Base-by-base conservation (phyloP, 768 basidiomycete genomes). In the Asterophora parasitica region DNA sequence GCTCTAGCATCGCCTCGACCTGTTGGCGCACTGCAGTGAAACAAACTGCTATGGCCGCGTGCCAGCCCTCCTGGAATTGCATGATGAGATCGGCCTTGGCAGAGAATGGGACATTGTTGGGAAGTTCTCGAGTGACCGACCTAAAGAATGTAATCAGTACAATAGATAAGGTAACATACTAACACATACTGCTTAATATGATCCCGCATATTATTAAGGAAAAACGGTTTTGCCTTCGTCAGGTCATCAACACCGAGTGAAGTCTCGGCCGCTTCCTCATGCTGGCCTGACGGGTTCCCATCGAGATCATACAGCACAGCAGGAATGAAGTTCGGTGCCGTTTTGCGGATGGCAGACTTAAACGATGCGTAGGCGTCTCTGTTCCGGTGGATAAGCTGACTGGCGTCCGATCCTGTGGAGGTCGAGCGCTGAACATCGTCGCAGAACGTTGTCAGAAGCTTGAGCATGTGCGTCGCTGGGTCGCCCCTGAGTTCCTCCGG, bases 251-350 rank as follows among this genome's bases (percentile, higher is more conserved):
- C 37, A 19, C 43, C 12, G n/a, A 31, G 0, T 3, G 42, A 7
- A 2, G 19, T 37, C 33, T 27, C 28, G 49, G 46, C n/a, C 45
- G 39, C 35, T 52, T 54, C 26, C 9, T 44, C 43, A n/a, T 40
- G 16, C 42, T 46, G 38, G 9, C 43, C 33, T 30, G 23, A 12
- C 13, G 11, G 13, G 12, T 42, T 26, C 33, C 4, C 41, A 16
- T 20, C 16, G n/a, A n/a, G 30, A 17, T 15, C 12, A n/a, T 27
- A 23, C 17, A 15, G 32, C 40, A 46, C 11, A 32, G 44, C 53
- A 2, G 71, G 68, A 11, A 63, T 44, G 44, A 73, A 74, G n/a
- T 64, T 61, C 0, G 72, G 72, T 7, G 63, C 64, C 1, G 66
- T 70, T 5, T 54, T 40, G 3, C 61, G 55, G 16, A 73, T 71